Conservation (phyloP, 2,329 filamentous ascomycete species). For the Sphaceloma murrayae region DNA sequence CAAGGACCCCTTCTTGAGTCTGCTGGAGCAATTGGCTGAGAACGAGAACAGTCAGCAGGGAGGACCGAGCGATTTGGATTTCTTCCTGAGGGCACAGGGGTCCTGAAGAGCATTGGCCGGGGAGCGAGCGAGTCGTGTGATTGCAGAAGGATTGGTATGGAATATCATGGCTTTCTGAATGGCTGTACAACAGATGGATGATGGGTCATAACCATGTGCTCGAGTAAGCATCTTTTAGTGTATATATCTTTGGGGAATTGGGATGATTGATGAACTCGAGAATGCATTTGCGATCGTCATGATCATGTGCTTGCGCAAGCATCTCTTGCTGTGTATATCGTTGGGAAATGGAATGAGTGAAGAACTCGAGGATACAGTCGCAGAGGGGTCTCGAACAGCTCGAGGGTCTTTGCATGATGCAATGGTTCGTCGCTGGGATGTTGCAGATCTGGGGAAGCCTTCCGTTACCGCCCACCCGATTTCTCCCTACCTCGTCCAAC, state of each 20-base stretch:
- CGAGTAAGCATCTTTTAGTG: neutral
- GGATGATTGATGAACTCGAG: no score
- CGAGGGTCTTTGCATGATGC: conserved; percentile 9
- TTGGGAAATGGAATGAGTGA: no score
- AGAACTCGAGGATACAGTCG: no score
- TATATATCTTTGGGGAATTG: conserved; percentile 3
- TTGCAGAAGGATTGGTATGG: neutral
- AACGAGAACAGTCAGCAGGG: conserved; percentile 59
- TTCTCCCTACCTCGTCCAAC: conserved; percentile 1
- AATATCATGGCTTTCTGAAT: no score
- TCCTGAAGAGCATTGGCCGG: no score
- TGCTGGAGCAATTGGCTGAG: conserved; percentile 74
- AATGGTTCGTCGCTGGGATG: neutral
- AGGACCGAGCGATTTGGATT: conserved; percentile 65
- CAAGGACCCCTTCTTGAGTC: conserved; percentile 69
- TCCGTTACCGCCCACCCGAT: conserved; percentile 10
- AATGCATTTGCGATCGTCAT: no score
- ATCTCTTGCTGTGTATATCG: no score
- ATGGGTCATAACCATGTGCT: neutral
- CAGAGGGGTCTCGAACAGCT: conserved; percentile 7
- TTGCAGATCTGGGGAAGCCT: conserved; percentile 3
- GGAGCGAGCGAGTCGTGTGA: no score
- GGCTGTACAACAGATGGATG: no score
- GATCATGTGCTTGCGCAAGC: neutral
- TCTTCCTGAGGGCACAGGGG: conserved; percentile 47